phyloP scores from a whole-genome alignment of 768 basidiomycete genomes.

The Mycena floridula region DNA sequence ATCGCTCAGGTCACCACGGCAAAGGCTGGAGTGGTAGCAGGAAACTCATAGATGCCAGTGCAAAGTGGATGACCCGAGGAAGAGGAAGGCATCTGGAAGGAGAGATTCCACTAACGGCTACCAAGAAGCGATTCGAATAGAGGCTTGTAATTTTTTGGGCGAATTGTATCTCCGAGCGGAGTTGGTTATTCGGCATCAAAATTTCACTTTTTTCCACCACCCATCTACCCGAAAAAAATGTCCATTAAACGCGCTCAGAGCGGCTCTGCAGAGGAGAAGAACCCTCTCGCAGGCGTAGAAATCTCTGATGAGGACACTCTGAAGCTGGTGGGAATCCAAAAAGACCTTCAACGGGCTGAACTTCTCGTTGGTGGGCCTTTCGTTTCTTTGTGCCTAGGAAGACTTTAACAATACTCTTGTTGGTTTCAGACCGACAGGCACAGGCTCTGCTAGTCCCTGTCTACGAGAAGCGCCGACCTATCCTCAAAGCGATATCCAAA shows the following conservation, averaged over 20 bases:
- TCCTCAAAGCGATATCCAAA: constrained; percentile 60
- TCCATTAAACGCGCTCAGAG: constrained; percentile 78
- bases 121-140: neutral
- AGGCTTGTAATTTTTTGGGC: neutral
- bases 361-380: constrained; percentile 58
- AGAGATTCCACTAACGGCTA: neutral
- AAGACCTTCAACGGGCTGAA: constrained; percentile 66
- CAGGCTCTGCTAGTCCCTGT: constrained; percentile 51
- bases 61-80: constrained; percentile 19
- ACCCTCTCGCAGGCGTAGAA: constrained; percentile 59
- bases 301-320: constrained; percentile 67
- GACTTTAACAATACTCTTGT: constrained; percentile 6
- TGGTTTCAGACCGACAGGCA: constrained; percentile 53
- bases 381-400: neutral
- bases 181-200: too few relatives aligned
- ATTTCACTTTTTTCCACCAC: too few relatives aligned
- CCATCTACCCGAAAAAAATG: too few relatives aligned
- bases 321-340: constrained; percentile 60
- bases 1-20: constrained; percentile 69
- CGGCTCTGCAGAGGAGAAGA: constrained; percentile 72
- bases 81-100: constrained; percentile 13
- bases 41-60: constrained; percentile 7
- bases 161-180: too few relatives aligned
- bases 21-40: constrained; percentile 51
- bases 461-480: constrained; percentile 65